Conservation (phyloP, 73 alveolate genomes). For the Symbiodinium natans region DNA sequence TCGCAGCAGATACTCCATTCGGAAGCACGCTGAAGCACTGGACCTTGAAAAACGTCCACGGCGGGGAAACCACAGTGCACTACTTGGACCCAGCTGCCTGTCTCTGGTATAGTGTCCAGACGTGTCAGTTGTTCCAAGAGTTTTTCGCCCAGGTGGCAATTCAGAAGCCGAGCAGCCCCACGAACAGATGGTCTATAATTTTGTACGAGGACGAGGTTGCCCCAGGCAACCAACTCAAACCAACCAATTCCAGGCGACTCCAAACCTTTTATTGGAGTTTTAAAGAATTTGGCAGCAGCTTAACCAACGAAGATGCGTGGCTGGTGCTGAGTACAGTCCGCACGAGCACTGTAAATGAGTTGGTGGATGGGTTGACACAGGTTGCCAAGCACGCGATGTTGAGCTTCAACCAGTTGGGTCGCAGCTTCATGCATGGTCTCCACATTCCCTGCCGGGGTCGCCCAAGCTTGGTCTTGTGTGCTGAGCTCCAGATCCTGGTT, state of each 20-base stretch:
- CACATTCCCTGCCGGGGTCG: background rate
- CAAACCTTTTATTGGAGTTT: background rate
- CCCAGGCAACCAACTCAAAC: background rate
- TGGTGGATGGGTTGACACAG: background rate
- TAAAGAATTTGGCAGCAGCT: background rate
- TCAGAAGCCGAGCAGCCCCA: background rate
- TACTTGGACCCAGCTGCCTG: background rate
- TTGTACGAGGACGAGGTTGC: background rate
- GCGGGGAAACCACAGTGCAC: background rate
- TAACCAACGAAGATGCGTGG: background rate
- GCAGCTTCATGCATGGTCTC: background rate
- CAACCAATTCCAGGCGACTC: background rate
- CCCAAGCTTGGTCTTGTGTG: background rate
- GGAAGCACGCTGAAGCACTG: background rate
- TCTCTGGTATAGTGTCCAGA: background rate
- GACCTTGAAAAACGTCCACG: background rate
- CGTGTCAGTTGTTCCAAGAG: background rate
- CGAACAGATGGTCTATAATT: background rate
- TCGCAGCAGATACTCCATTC: background rate
- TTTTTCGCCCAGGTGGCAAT: background rate
- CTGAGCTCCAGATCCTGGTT: background rate
- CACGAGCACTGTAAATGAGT: background rate
- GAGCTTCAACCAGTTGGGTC: background rate
- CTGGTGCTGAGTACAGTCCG: background rate
- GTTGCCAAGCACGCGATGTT: background rate